A percentile compares a stretch with the other conserved stretches of the same genome.
phyloP scores from a whole-genome alignment of 1,139 yeast species.

The Candida freyschussii region DNA sequence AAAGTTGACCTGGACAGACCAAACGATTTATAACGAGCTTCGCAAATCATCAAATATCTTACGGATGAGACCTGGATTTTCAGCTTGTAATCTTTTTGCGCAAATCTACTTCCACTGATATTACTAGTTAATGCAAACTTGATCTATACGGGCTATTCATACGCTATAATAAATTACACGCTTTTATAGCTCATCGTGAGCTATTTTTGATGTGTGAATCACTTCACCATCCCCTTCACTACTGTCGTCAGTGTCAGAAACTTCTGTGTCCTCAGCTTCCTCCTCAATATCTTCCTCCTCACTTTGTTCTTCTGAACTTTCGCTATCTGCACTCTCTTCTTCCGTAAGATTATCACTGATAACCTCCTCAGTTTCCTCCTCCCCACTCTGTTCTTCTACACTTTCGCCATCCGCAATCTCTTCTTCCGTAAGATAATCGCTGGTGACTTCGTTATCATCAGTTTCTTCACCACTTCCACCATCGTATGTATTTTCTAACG shows the following conservation, averaged over 20 bases:
- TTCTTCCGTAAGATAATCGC: no score
- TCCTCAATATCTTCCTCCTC: background rate
- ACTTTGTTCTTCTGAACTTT: background rate
- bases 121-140: no score
- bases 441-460: constrained; percentile 1
- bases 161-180: no score
- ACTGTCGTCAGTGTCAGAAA: background rate
- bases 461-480: background rate
- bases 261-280: background rate
- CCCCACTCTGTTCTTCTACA: background rate
- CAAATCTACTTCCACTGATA: no score
- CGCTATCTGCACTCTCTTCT: background rate
- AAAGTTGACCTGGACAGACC: no score
- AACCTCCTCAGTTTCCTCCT: background rate
- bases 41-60: no score
- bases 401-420: no score
- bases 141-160: no score
- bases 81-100: no score
- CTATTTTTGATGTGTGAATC: no score
- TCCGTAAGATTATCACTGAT: constrained; percentile 1
- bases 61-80: no score
- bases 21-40: no score
- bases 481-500: background rate
- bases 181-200: background rate
- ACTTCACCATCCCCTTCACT: background rate